Evolutionary conservation across 2,329 filamentous ascomycete genomes (phyloP).

Genomic region (Elsinoe arachidis): DNA sequence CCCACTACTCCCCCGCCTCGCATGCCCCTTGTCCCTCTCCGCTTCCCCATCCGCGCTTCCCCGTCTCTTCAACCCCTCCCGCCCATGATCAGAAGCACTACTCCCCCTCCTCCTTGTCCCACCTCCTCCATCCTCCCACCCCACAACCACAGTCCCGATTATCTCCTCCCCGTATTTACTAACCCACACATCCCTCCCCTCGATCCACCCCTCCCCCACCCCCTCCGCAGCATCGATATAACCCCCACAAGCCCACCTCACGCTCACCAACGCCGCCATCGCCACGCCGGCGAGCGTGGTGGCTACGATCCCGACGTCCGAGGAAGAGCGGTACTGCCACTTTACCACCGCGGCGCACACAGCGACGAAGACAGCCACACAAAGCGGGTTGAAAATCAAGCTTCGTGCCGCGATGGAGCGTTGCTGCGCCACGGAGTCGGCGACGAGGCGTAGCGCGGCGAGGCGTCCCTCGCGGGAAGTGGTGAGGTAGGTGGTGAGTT

Average conservation of each 20-base stretch:
- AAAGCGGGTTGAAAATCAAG: slow-evolving; percentile 54
- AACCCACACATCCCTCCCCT: slow-evolving; percentile 44
- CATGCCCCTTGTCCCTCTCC: slow-evolving; percentile 52
- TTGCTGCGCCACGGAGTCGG: slow-evolving; percentile 77
- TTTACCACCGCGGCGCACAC: slow-evolving; percentile 34
- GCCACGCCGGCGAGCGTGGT: slow-evolving; percentile 53
- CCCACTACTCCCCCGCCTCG: slow-evolving; percentile 32
- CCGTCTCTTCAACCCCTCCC: slow-evolving; percentile 22
- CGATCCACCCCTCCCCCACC: slow-evolving; percentile 55
- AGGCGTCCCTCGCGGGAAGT: slow-evolving; percentile 50
- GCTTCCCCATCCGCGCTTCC: slow-evolving; percentile 42
- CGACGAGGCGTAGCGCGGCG: slow-evolving; percentile 62
- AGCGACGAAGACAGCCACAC: slow-evolving; percentile 32
- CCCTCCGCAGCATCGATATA: slow-evolving; percentile 58
- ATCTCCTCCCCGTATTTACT: slow-evolving; percentile 60
- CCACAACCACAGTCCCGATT: slow-evolving; percentile 62
- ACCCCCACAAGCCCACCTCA: slow-evolving; percentile 51
- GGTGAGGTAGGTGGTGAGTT: slow-evolving; percentile 52
- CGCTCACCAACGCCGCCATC: slow-evolving; percentile 54
- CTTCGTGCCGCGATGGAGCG: slow-evolving; percentile 56
- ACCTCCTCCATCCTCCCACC: slow-evolving; percentile 43
- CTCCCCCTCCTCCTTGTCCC: slow-evolving; percentile 22
- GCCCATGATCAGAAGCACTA: neutral
- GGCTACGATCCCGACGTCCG: slow-evolving; percentile 47
- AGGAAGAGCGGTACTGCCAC: slow-evolving; percentile 30